These are phyloP conservation scores for Annulohypoxylon maeteangense DNA, from an alignment of 495 filamentous ascomycete genomes.

Conservation along the genomic window DNA sequence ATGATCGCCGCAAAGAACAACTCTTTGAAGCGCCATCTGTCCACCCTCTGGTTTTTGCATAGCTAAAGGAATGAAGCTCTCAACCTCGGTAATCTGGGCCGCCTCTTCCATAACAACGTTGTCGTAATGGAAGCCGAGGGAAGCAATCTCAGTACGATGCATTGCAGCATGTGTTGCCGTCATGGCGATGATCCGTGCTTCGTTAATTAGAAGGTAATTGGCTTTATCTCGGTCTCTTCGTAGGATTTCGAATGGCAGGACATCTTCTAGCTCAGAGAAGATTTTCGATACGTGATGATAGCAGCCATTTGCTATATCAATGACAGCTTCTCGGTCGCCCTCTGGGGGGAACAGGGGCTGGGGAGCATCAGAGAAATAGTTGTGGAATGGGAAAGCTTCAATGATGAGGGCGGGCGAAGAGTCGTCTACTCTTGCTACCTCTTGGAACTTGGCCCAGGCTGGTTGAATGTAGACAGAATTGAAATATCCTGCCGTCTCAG, in stretches of 20 bases:
- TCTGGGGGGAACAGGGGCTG: constrained; percentile 80
- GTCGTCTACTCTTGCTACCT: constrained; percentile 61
- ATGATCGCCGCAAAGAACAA: constrained; percentile 95
- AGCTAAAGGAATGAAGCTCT: constrained; percentile 93
- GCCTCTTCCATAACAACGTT: constrained; percentile 99
- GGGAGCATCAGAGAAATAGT: constrained; percentile 88
- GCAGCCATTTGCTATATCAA: constrained; percentile 86
- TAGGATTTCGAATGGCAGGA: constrained; percentile 94
- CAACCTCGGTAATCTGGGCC: constrained; percentile 96
- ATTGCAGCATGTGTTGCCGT: constrained; percentile 99
- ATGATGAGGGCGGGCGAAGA: constrained; percentile 69
- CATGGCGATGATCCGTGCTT: constrained; percentile 97
- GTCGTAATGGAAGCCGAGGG: constrained; percentile 94
- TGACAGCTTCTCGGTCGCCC: constrained; percentile 69
- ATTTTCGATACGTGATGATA: constrained; percentile 92
- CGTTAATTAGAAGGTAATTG: constrained; percentile 94
- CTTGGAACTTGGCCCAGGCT: constrained; percentile 87
- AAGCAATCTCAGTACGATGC: constrained; percentile 89
- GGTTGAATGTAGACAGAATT: constrained; percentile 90
- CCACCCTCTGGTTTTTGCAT: constrained; percentile 84
- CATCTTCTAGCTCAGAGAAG: constrained; percentile 92
- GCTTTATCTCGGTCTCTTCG: constrained; percentile 87
- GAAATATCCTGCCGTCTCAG: constrained; percentile 97
- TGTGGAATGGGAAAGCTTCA: constrained; percentile 86
- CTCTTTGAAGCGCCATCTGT: constrained; percentile 79